Percentiles rank a stretch among this genome's conserved stretches.
phyloP scores from a whole-genome alignment of 2,329 filamentous ascomycete species.

The Aspergillus caelatus region DNA sequence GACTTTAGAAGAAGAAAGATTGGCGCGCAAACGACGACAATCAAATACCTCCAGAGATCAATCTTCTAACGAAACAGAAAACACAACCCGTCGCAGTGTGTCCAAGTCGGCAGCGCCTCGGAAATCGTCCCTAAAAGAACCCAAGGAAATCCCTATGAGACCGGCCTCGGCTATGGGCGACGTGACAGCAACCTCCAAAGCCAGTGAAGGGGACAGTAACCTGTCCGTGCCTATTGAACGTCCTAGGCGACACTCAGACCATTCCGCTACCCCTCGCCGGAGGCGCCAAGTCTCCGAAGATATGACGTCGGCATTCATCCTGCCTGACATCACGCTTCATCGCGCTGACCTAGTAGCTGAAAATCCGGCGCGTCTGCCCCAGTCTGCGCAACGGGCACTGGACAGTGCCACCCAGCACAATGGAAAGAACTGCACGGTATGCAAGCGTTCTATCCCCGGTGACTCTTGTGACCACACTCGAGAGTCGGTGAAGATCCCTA shows the following conservation, averaged over 20 bases:
- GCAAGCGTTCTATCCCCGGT: constrained; percentile 47
- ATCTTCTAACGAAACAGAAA: constrained; percentile 43
- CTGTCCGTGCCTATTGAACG: constrained; percentile 33
- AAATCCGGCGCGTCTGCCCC: constrained; percentile 38
- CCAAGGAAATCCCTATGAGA: constrained; percentile 39
- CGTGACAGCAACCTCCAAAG: constrained; percentile 34
- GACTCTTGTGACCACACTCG: constrained; percentile 37
- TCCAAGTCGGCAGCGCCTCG: constrained; percentile 46
- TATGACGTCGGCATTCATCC: constrained; percentile 66
- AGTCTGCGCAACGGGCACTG: constrained; percentile 44
- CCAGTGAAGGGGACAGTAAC: constrained; percentile 34
- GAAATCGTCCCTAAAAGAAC: constrained; percentile 59
- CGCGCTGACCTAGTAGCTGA: constrained; percentile 31
- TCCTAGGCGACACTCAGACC: constrained; percentile 44
- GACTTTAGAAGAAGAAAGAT: constrained; percentile 58
- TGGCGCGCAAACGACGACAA: constrained; percentile 46
- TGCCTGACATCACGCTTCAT: constrained; percentile 63
- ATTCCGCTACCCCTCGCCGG: constrained; percentile 54
- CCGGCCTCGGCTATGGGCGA: constrained; percentile 41
- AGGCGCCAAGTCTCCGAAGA: constrained; percentile 54
- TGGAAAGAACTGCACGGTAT: constrained; percentile 59
- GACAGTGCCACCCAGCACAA: constrained; percentile 52
- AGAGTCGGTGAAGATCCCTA: constrained; percentile 48
- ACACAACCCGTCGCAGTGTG: constrained; percentile 40
- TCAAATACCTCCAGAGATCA: constrained; percentile 33